These are phyloP conservation scores for Trichoderma koningiopsis DNA, from an alignment of 2,329 filamentous ascomycete genomes.

Conservation along the genomic window DNA sequence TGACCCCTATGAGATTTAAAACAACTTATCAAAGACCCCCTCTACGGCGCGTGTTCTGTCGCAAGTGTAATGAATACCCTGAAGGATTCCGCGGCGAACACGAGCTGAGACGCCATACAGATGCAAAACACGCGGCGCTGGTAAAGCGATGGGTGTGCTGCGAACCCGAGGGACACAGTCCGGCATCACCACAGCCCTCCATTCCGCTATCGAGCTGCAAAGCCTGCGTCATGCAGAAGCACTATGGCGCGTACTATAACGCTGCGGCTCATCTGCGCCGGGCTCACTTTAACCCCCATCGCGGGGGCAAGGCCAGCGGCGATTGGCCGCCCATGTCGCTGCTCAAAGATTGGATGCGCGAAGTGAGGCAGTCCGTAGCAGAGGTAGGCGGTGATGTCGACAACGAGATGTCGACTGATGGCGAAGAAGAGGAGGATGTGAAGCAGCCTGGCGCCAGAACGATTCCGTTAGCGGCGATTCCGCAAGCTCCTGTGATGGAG, in stretches of 20 bases:
- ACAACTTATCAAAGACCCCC: slow-evolving; percentile 56
- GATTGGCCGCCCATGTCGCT: slow-evolving; percentile 62
- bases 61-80: slow-evolving; percentile 76
- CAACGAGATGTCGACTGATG: slow-evolving; percentile 48
- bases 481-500: slow-evolving; percentile 9
- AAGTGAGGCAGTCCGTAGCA: slow-evolving; percentile 56
- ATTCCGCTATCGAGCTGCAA: slow-evolving; percentile 59
- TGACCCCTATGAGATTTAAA: slow-evolving; percentile 39
- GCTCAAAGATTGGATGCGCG: slow-evolving; percentile 63
- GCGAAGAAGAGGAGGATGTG: slow-evolving; percentile 52
- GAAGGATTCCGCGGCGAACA: slow-evolving; percentile 91
- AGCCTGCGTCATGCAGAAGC: slow-evolving; percentile 58
- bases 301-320: slow-evolving; percentile 58
- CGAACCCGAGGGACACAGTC: slow-evolving; percentile 47
- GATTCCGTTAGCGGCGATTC: slow-evolving; percentile 4
- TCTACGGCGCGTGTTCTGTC: slow-evolving; percentile 74
- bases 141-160: slow-evolving; percentile 60
- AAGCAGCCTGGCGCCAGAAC: slow-evolving; percentile 26
- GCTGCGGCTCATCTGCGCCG: slow-evolving; percentile 60
- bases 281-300: slow-evolving; percentile 59
- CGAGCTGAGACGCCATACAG: slow-evolving; percentile 71
- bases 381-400: slow-evolving; percentile 41
- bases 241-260: slow-evolving; percentile 62
- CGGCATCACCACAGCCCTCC: slow-evolving; percentile 48
- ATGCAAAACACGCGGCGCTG: slow-evolving; percentile 58